These are phyloP conservation scores for Chlorella sorokiniana DNA, from an alignment of 139 green algal genomes.

Conservation along the genomic window DNA sequence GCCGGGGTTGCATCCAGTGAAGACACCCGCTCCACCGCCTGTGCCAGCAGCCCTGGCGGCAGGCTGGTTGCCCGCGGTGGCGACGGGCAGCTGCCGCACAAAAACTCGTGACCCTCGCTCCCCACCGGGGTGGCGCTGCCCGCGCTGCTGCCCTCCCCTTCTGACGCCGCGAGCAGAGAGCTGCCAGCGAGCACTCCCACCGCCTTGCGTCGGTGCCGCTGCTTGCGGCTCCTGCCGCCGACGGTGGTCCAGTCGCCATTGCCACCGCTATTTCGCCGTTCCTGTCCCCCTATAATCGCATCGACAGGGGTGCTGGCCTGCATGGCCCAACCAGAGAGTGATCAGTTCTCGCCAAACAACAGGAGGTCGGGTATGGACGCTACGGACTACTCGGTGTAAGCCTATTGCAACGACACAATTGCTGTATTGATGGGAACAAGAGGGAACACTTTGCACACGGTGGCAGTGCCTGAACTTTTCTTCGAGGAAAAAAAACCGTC, in stretches of 20 bases:
- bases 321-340: neutral
- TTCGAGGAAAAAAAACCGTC: no score
- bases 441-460: no score
- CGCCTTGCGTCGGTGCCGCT: neutral
- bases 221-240: neutral
- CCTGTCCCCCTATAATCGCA: neutral
- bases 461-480: no score
- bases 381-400: no score
- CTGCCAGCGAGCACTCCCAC: neutral
- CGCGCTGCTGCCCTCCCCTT: constrained; percentile 1
- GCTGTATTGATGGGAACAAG: no score
- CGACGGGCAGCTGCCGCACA: no score
- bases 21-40: neutral
- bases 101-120: neutral
- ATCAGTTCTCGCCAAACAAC: no score
- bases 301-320: neutral
- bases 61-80: constrained; percentile 23
- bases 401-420: no score
- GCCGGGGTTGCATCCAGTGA: neutral
- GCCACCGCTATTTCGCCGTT: neutral
- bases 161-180: neutral
- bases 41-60: neutral
- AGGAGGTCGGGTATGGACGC: no score
- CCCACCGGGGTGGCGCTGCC: neutral
- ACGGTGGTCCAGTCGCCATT: neutral